phyloP scores from a whole-genome alignment of 495 filamentous ascomycete genomes.

The Thermothielavioides terrestris region DNA sequence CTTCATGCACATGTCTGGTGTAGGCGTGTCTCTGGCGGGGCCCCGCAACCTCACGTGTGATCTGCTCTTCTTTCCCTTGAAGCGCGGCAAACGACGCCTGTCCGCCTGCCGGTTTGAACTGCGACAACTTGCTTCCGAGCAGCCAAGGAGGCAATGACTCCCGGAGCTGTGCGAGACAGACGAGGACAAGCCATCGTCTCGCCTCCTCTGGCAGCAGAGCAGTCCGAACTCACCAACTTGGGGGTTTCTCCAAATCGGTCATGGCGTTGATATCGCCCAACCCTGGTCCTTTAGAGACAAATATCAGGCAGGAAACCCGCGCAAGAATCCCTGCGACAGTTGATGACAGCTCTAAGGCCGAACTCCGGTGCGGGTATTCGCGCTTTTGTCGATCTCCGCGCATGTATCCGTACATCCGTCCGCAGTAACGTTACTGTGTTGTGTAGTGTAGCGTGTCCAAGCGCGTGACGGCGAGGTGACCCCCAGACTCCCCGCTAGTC shows the following conservation, averaged over 20 bases:
- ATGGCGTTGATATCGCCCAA: not conserved
- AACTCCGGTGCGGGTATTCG: not conserved
- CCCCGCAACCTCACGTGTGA: not conserved
- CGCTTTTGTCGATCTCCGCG: constrained; percentile 6
- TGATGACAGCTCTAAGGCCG: not conserved
- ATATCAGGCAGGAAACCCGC: not conserved
- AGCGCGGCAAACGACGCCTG: not conserved
- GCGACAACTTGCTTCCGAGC: not conserved
- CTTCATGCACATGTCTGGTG: not conserved
- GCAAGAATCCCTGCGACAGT: not conserved
- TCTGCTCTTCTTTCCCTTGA: not conserved
- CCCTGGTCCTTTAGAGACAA: not conserved
- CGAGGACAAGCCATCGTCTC: not conserved
- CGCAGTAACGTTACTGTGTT: too few species aligned
- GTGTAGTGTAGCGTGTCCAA: not conserved
- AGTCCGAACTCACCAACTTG: not conserved
- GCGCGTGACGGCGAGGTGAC: not conserved
- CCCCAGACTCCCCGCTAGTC: constrained; percentile 9
- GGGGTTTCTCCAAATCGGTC: not conserved
- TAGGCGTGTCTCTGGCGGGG: not conserved
- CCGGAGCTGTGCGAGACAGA: not conserved
- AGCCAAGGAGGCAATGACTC: too few species aligned
- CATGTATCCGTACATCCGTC: too few species aligned
- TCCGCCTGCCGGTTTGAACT: not conserved
- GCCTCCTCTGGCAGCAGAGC: not conserved